A percentile compares a stretch with the other conserved stretches of the same genome.
Evolutionary conservation across 108 stramenopile species (phyloP).

Genomic region (Parmales sp.): DNA sequence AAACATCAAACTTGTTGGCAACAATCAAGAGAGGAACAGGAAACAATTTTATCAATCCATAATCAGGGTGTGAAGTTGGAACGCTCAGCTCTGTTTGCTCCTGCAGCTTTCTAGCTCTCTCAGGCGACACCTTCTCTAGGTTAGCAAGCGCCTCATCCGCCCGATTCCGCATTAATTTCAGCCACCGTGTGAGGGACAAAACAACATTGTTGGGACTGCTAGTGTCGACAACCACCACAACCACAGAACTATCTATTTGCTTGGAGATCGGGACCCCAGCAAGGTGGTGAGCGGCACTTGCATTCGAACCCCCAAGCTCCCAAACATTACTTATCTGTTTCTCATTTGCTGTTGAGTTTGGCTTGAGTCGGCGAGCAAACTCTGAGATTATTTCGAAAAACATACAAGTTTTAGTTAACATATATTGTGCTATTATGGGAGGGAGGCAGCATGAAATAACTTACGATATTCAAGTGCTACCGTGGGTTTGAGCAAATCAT

Average conservation of each 20-base stretch:
- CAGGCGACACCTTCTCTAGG: not conserved
- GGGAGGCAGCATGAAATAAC: no score
- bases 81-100: not conserved
- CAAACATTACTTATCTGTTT: not conserved
- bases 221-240: not conserved
- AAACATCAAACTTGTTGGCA: conserved; percentile 38
- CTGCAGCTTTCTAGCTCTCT: not conserved
- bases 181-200: not conserved
- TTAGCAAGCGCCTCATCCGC: not conserved
- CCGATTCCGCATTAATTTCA: not conserved
- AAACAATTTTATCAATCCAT: conserved; percentile 16
- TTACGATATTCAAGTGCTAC: conserved; percentile 1
- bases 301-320: not conserved
- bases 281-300: not conserved
- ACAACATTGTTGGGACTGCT: not conserved
- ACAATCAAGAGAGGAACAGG: conserved; percentile 35
- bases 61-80: conserved; percentile 22
- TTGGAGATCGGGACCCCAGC: not conserved
- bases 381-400: no score
- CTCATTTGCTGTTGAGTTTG: no score
- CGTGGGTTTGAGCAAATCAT: not conserved
- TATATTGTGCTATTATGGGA: no score
- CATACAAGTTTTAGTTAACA: no score
- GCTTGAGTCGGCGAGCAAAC: not conserved
- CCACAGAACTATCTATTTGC: not conserved